Evolutionary conservation across 352 stramenopile species (phyloP), one percentile per base, ranked within the genome.

Genomic region (Phytophthora meadii): DNA sequence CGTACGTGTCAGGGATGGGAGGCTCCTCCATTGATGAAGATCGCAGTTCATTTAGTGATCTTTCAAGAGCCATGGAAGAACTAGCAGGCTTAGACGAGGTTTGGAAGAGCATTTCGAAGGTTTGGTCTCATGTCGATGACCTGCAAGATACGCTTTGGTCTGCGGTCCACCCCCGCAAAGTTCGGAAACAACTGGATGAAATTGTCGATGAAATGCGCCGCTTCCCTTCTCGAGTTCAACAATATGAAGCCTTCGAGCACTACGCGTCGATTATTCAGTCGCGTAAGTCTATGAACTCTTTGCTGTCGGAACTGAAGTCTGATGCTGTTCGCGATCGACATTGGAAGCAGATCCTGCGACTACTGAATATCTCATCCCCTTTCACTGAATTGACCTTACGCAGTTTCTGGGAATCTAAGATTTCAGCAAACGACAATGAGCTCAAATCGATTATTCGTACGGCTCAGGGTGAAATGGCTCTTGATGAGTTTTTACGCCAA

Each of bases 401-500:
- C 24, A 86, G 95, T 54, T 94, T 99, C n/a, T 99, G 98, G 98
- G 97, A 99, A 39, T 94, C 96, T 47, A 91, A 97, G 5, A 69
- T 99, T 11, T 81, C 96, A 12, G 74, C 88, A 1, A 88, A 95
- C 41, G 97, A 98, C 70, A 97, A 98, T 52, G 90, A 98, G 61
- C 90, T 99, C 14, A 92, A 90, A 46, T 89, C 99, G 54, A 97
- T 99, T 56, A 96, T 99, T 52, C 94, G 94, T 34, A 95, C 97
- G 3, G 98, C 98, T 51, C 98, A 99, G 76, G 98, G 98, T 41
- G 98, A 99, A 88, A 99, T 99, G 93, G 98, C 98, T 2, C 88
- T 99, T 27, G 98, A 99, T 74, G 89, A 99, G 59, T 99, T 99
- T 70, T 78, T 99, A 27, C 82, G 82, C 11, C 94, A 99, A 80